These are phyloP conservation scores for Pascua sp. DNA, from an alignment of 1,284 basidiomycete species.

Conservation along the genomic window DNA sequence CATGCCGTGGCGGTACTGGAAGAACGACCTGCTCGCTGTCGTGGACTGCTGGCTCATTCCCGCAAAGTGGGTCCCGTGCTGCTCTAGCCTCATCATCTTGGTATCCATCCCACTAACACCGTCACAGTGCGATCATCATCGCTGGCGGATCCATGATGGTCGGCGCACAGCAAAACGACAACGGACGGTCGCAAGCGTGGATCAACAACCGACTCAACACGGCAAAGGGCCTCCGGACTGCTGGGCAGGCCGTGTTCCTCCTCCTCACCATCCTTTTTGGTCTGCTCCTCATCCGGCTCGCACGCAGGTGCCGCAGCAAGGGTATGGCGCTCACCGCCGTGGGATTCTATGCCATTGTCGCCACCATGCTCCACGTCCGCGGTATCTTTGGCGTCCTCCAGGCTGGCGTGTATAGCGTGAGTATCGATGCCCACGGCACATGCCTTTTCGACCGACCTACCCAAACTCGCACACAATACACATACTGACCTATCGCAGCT, in stretches of 20 bases:
- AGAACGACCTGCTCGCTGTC: constrained; percentile 9
- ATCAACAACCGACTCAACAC: constrained; percentile 6
- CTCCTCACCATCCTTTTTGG: constrained; percentile 24
- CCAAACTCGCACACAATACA: no score
- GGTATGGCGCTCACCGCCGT: constrained; percentile 2
- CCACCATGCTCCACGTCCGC: constrained; percentile 21
- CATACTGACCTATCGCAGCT: constrained; percentile 5
- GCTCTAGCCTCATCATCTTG: neutral
- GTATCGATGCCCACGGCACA: no score
- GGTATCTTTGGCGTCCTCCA: constrained; percentile 34
- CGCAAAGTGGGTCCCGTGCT: constrained; percentile 11
- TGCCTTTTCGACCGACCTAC: no score
- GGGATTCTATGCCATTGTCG: constrained; percentile 16
- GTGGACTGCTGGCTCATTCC: constrained; percentile 22
- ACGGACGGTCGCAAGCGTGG: neutral
- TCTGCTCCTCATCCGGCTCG: constrained; percentile 13
- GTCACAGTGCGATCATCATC: constrained; percentile 32
- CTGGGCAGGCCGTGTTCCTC: constrained; percentile 33
- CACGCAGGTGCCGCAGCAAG: constrained; percentile 1
- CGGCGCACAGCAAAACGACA: neutral
- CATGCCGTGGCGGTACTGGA: constrained; percentile 14
- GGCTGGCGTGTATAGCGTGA: constrained; percentile 6
- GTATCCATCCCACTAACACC: neutral
- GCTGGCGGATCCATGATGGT: constrained; percentile 26
- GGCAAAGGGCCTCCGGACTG: constrained; percentile 20